phyloP scores from a whole-genome alignment of 768 basidiomycete species.

The Mycena epipterygia region DNA sequence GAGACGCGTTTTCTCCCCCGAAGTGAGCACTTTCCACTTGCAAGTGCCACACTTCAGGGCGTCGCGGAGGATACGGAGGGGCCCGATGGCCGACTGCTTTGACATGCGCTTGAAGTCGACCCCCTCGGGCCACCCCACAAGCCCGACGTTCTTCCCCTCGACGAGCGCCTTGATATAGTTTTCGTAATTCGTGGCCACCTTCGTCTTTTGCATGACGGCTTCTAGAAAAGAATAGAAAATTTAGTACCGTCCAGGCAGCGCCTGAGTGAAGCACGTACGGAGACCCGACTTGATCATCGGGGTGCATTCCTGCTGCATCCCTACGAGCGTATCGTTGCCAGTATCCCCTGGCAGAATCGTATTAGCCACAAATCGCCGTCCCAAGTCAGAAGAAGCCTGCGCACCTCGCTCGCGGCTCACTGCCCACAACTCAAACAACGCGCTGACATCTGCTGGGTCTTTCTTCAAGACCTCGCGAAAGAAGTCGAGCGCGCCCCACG shows the following conservation, averaged over 20 bases:
- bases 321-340: not conserved
- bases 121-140: not conserved
- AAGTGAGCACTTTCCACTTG: not conserved
- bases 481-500: not conserved
- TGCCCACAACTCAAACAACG: too few relatives aligned
- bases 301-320: not conserved
- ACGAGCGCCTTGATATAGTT: too few relatives aligned
- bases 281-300: not conserved
- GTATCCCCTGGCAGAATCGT: not conserved
- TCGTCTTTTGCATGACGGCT: not conserved
- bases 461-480: too few relatives aligned
- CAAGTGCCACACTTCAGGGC: not conserved
- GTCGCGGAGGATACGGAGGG: not conserved
- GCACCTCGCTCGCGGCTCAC: not conserved
- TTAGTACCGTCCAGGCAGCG: not conserved
- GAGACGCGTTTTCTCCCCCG: not conserved
- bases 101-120: not conserved
- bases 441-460: too few relatives aligned
- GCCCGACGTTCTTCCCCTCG: too few relatives aligned
- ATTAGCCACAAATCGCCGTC: not conserved
- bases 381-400: not conserved
- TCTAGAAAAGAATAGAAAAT: not conserved
- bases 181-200: not conserved
- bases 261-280: not conserved
- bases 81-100: not conserved